A percentile compares a stretch with the other conserved stretches of the same genome.
These are phyloP conservation scores for Xylogone sp. DNA, from an alignment of 2,329 filamentous ascomycete genomes.

Conservation along the genomic window DNA sequence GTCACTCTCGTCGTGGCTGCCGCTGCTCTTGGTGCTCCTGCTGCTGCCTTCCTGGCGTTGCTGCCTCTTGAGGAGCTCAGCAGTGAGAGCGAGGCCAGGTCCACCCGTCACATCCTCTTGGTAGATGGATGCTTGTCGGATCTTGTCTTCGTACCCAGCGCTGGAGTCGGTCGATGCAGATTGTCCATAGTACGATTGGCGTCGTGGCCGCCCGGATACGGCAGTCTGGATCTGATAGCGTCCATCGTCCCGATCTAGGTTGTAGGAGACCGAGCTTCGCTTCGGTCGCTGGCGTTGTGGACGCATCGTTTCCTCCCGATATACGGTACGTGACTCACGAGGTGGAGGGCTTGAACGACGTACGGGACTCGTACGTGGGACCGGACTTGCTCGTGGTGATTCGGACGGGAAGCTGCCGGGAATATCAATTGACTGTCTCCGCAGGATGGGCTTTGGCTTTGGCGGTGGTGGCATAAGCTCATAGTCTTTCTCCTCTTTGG, in stretches of 20 bases:
- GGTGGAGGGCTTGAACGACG: not conserved
- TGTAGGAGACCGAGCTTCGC: conserved; percentile 24
- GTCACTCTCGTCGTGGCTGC: conserved; percentile 62
- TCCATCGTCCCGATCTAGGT: conserved; percentile 12
- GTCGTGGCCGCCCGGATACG: conserved; percentile 18
- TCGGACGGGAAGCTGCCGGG: not conserved
- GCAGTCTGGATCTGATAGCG: conserved; percentile 18
- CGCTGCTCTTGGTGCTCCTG: conserved; percentile 55
- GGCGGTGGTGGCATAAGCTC: conserved; percentile 24
- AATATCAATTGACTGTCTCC: conserved; percentile 11
- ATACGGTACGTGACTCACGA: conserved; percentile 7
- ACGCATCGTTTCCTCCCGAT: conserved; percentile 10
- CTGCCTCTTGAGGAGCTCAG: conserved; percentile 44
- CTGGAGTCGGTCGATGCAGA: conserved; percentile 10
- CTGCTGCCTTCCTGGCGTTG: conserved; percentile 44
- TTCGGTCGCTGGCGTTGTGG: conserved; percentile 18
- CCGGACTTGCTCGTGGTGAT: not conserved
- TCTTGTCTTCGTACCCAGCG: conserved; percentile 39
- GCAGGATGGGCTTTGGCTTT: conserved; percentile 11
- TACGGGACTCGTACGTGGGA: not conserved
- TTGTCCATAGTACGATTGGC: conserved; percentile 23
- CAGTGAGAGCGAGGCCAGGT: conserved; percentile 46
- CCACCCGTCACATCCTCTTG: conserved; percentile 49
- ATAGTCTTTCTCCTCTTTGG: conserved; percentile 16
- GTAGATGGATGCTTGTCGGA: conserved; percentile 43